Percentiles rank a stretch among this genome's conserved stretches.
Evolutionary conservation across 306 rosid genomes (phyloP).

Genomic region (Chamaecrista fasciculata): DNA sequence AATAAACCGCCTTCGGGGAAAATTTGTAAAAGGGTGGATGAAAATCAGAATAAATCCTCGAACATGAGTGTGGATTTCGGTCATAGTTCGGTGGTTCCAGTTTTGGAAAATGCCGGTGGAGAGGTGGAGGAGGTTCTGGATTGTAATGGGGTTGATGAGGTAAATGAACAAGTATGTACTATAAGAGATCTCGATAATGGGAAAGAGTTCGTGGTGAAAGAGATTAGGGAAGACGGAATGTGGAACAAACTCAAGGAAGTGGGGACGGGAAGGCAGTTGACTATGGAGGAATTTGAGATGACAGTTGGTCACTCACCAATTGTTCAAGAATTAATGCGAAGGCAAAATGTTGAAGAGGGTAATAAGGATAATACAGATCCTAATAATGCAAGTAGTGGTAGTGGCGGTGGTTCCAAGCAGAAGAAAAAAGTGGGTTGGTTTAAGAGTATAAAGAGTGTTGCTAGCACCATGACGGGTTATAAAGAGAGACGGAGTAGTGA

Average conservation of each 20-base stretch:
- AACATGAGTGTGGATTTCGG: constrained; percentile 27
- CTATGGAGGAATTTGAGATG: constrained; percentile 89
- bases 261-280: constrained; percentile 80
- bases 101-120: constrained; percentile 20
- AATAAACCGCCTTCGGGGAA: constrained; percentile 56
- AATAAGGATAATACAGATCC: constrained; percentile 38
- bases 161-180: constrained; percentile 50
- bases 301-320: constrained; percentile 87
- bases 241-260: constrained; percentile 82
- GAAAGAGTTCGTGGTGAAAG: constrained; percentile 81
- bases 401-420: constrained; percentile 45
- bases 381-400: constrained; percentile 41
- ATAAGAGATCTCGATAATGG: constrained; percentile 82
- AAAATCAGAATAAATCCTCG: constrained; percentile 32
- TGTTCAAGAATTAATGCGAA: constrained; percentile 80
- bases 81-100: constrained; percentile 17
- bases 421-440: constrained; percentile 82
- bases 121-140: constrained; percentile 38
- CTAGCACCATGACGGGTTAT: constrained; percentile 55
- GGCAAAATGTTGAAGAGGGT: constrained; percentile 76
- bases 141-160: constrained; percentile 32
- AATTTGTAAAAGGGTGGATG: constrained; percentile 44
- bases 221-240: constrained; percentile 68
- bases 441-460: constrained; percentile 64
- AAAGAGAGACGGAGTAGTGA: constrained; percentile 75